Evolutionary conservation across 352 stramenopile species (phyloP), one percentile per base, ranked within the genome.

Genomic region (Phytophthora citrophthora): DNA sequence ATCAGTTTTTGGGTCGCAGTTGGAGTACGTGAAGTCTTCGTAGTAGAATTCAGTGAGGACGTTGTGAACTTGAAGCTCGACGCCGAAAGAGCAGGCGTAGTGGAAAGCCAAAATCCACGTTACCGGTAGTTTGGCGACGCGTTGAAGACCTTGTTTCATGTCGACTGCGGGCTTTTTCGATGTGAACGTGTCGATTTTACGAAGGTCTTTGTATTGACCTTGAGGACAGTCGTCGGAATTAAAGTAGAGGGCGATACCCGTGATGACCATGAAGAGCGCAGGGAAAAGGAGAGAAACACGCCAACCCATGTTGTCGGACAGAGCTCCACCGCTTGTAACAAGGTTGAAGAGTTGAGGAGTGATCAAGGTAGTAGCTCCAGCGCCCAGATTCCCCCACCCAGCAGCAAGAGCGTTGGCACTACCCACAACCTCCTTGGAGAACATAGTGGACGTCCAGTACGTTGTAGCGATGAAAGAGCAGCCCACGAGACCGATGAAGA

Each of bases 1-100:
- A 20, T 74, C 70, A n/a, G n/a, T n/a, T n/a, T n/a, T n/a, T n/a
- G n/a, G n/a, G 1, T 83, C 63, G 29, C 80, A 89, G 48, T 81
- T 84, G 1, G 68, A 58, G 18, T 86, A 74, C 16, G 69, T 79
- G 52, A 98, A 98, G 34, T 92, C 84, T 27, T 95, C 78, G 43
- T 90, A 93, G 69, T 98, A 98, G 72, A 97, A 96, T 18, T 87
- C 62, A 24, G 88, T 93, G 34, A 96, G 86, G 36, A 93, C 89
- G 68, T 98, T 98, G 81, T 98, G 96, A 49, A 98, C 92, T 45
- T 95, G 95, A 3, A 99, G 74, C 64, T 98, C 94, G 36, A 93
- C 84, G 45, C 95, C 95, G 66, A 99, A 98, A 72, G 89, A 98
- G 61, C 83, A 93, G 2, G 87, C 94, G 50, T 98, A 98, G 63